Evolutionary conservation across 306 rosid species (phyloP).

Genomic region (Vachellia collinsii): DNA sequence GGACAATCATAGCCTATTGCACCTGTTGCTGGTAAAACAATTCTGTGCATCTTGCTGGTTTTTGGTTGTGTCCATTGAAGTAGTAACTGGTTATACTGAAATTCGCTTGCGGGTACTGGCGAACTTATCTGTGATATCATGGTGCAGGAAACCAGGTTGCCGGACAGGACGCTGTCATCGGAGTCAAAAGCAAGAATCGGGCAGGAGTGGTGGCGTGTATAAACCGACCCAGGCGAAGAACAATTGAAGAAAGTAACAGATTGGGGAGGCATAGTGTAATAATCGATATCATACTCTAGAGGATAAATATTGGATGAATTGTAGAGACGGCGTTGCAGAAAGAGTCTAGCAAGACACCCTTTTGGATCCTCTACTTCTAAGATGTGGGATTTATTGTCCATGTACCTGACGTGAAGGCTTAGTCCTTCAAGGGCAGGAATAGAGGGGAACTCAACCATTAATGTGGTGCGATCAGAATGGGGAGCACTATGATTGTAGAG

Average conservation of each 20-base stretch:
- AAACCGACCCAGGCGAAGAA: too few relatives aligned
- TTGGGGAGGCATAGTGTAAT: background rate
- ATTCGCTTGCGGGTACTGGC: fast-evolving
- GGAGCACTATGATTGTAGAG: too few relatives aligned
- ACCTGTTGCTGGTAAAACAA: background rate
- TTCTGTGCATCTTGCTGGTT: background rate
- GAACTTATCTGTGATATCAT: background rate
- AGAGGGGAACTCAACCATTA: background rate
- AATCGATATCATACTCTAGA: too few relatives aligned
- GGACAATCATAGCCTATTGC: background rate
- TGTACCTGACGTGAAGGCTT: conserved; percentile 8
- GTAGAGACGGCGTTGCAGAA: background rate
- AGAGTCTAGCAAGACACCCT: conserved; percentile 21
- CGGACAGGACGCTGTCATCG: background rate
- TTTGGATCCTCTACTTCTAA: conserved; percentile 30
- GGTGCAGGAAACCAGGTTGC: background rate
- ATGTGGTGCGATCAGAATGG: too few relatives aligned
- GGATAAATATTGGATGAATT: too few relatives aligned
- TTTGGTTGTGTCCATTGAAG: background rate
- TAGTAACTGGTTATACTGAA: fast-evolving
- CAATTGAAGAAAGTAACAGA: too few relatives aligned
- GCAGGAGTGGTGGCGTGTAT: too few relatives aligned
- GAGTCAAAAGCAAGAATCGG: too few relatives aligned
- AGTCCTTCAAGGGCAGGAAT: background rate
- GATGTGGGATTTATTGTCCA: conserved; percentile 25